phyloP scores from a whole-genome alignment of 805 yeast species.

The Monosporozyma solicola region DNA sequence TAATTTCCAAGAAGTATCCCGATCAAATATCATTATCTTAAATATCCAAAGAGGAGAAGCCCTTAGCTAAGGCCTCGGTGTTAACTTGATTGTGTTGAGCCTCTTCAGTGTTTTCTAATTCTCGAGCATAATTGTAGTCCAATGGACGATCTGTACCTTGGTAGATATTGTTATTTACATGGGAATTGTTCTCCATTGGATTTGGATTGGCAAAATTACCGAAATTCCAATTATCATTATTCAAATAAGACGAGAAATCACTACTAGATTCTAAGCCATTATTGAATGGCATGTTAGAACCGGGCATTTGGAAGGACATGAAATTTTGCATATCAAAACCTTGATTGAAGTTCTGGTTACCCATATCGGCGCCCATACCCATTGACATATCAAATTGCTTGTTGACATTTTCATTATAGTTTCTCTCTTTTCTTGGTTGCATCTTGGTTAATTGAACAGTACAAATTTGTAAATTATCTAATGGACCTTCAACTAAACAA shows the following conservation, averaged over 20 bases:
- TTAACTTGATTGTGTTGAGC: background rate
- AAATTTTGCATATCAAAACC: slow-evolving; percentile 30
- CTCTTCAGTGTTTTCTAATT: slow-evolving; percentile 10
- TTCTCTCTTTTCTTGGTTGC: slow-evolving; percentile 15
- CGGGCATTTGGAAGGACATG: slow-evolving; percentile 25
- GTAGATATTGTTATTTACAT: slow-evolving; percentile 9
- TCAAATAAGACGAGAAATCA: background rate
- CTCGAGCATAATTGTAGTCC: slow-evolving; percentile 17
- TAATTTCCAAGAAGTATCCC: background rate
- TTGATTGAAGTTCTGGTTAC: slow-evolving; percentile 13
- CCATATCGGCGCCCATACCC: slow-evolving; percentile 8
- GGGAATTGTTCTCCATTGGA: slow-evolving; percentile 19
- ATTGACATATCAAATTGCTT: slow-evolving; percentile 1
- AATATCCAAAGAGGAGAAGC: slow-evolving; percentile 1
- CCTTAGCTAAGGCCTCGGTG: background rate
- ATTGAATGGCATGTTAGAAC: slow-evolving; percentile 9
- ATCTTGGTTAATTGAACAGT: slow-evolving; percentile 42
- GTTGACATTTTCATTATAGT: slow-evolving; percentile 13
- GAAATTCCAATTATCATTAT: background rate
- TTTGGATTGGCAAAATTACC: slow-evolving; percentile 6
- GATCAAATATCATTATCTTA: background rate
- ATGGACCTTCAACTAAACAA: slow-evolving; percentile 81
- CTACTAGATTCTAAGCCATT: background rate
- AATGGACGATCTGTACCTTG: slow-evolving; percentile 7
- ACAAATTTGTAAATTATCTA: slow-evolving; percentile 69